Conservation (phyloP, 1,284 basidiomycete genomes). For the Meira nashicola region DNA sequence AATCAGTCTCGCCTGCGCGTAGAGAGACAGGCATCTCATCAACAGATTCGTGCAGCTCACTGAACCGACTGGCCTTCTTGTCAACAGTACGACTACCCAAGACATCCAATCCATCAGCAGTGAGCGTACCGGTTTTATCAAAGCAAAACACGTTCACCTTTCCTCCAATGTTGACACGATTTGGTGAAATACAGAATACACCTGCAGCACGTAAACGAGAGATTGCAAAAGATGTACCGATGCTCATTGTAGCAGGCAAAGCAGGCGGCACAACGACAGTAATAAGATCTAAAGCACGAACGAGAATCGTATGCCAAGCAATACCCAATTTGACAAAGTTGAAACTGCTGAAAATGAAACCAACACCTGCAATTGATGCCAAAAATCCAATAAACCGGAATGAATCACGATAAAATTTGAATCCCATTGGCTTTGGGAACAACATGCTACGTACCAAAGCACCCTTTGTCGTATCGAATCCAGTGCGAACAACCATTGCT, state of each 20-base stretch:
- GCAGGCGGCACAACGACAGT: slow-evolving; percentile 98
- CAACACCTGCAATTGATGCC: slow-evolving; percentile 77
- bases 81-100: slow-evolving; percentile 58
- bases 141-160: slow-evolving; percentile 98
- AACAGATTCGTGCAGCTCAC: slow-evolving; percentile 81
- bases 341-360: slow-evolving; percentile 64
- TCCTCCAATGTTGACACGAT: slow-evolving; percentile 89
- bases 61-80: slow-evolving; percentile 64
- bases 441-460: slow-evolving; percentile 94
- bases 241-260: slow-evolving; percentile 91
- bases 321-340: slow-evolving; percentile 83
- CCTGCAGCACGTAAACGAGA: slow-evolving; percentile 77
- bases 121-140: slow-evolving; percentile 98
- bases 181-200: slow-evolving; percentile 96
- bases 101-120: slow-evolving; percentile 95
- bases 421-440: slow-evolving; percentile 93
- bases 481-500: slow-evolving; percentile 85
- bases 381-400: slow-evolving; percentile 93
- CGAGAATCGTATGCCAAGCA: slow-evolving; percentile 79
- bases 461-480: slow-evolving; percentile 97
- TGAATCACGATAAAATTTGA: slow-evolving; percentile 92
- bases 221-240: slow-evolving; percentile 95
- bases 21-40: slow-evolving; percentile 70
- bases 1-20: slow-evolving; percentile 54
- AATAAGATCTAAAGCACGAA: slow-evolving; percentile 92